Base-by-base conservation (phyloP, 2,329 filamentous ascomycete species). In the Zopfia rhizophila region DNA sequence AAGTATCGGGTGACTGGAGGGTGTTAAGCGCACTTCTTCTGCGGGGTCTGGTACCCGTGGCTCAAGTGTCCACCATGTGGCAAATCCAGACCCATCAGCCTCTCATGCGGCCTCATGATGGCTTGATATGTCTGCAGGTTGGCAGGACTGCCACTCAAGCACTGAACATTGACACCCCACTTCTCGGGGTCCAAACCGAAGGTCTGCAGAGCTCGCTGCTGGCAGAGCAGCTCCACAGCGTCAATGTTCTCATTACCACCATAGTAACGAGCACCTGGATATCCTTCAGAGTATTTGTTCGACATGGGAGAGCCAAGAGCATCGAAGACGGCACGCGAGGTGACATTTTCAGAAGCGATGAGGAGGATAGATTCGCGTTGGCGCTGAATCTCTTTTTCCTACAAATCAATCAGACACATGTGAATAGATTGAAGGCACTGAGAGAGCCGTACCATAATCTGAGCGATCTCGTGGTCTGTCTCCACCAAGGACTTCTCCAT, bases 211-310 rank as follows among this genome's bases (percentile, higher is more conserved):
- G 94, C 94, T 64, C 93, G 86, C 70, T 90, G 82, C 77, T 97
- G 94, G 75, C 93, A 97, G 35, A 96, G 79, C 33, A 88, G 80
- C 78, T 97, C 93, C 5, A 93, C 85, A 66, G 91, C 84, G 67
- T 97, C 93, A 66, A 97, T 97, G 73, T 92, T 91, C 75, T 97
- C 89, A 73, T 97, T 97, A 56, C 93, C 93, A 41, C 93, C 93
- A 69, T 97, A 97, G 78, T 97, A 97, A 69, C 93, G 83, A 51
- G 93, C 93, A 45, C 94, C 94, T 22, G 93, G 94, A 66, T 99
- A 99, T 38, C 94, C 94, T 75, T 99, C 94, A 0, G 94, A 97
- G 78, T 99, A 99, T 74, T 99, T 97, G 76, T 97, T 96, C 77
- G 90, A 74, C 72, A 74, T 74, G 58, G 70, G 70, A 43, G 72